Base-by-base conservation (phyloP, 208 protist species). In the Leishmania guyanensis region DNA sequence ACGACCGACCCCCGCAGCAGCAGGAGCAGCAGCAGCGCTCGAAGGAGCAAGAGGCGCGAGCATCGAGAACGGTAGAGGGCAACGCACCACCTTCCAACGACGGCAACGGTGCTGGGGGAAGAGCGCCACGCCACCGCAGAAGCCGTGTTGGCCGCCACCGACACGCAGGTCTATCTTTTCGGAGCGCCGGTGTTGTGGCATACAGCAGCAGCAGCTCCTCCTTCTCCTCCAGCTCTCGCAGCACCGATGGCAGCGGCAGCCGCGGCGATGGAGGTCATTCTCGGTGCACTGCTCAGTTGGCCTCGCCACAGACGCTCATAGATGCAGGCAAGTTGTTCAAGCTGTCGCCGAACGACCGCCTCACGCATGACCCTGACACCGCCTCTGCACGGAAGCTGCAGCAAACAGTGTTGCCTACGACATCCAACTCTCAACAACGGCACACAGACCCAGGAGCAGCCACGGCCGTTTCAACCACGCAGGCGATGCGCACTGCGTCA, bases 21-120 rank as follows among this genome's bases (percentile, higher is more conserved):
- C 78, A 82, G 70, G 16, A 72, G 71, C 72, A 81, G 78, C 46
- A 82, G 48, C 70, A 73, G 64, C 33, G 36, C n/a, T 58, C 33
- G 46, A 33, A 29, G 20, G 5, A 12, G 26, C 17, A 78, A 62
- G n/a, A 26, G 56, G 0, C 5, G 22, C 26, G 9, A 62, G 26
- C 56, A 62, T 62, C 56, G 56, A 6, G 56, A n/a, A 29, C 56
- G 3, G 10, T 2, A 26, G 56, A 62, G 56, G 56, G 8, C 26
- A 14, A 9, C 56, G 56, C 26, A n/a, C n/a, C 5, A 26, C 22
- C 56, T 2, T 20, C 26, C 56, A 26, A 58, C 53, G 53, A 16
- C 53, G 53, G 53, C 53, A 58, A 22, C 17, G 53, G 22, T 22
- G 22, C 53, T 16, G 12, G 22, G 17, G 17, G 17, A 58, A 16